Evolutionary conservation across 139 green algal species (phyloP).

Genomic region (Edaphochlamys debaryana): DNA sequence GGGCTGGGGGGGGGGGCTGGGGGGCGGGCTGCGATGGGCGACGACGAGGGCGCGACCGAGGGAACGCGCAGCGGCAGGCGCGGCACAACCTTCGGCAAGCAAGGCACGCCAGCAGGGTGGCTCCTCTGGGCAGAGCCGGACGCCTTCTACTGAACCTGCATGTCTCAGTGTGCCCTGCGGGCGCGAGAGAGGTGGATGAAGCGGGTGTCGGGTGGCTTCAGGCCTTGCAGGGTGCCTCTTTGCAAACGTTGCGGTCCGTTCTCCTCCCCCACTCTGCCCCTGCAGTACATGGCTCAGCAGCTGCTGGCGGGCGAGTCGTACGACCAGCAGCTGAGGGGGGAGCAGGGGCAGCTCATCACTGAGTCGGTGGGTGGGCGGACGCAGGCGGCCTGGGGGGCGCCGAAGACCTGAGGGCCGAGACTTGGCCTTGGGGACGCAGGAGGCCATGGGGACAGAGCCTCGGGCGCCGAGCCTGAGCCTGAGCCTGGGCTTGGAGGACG

Average conservation of each 20-base stretch:
- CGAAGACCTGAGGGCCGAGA: no score
- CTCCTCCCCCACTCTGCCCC: no score
- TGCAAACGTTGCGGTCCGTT: no score
- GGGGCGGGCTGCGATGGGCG: no score
- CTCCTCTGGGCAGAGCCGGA: not conserved
- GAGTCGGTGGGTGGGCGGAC: constrained; percentile 10
- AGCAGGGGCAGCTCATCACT: constrained; percentile 33
- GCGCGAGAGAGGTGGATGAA: no score
- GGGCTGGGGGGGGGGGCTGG: no score
- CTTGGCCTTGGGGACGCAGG: no score
- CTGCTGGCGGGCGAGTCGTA: constrained; percentile 1
- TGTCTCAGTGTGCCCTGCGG: no score
- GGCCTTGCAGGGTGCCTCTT: no score
- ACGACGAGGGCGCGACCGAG: no score
- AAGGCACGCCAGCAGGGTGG: not conserved
- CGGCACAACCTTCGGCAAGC: not conserved
- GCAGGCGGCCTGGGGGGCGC: not conserved
- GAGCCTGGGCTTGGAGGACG: not conserved
- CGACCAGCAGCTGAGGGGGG: constrained; percentile 1
- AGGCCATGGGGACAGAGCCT: no score
- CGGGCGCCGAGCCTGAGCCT: not conserved
- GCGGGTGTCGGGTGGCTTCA: no score
- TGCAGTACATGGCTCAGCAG: constrained; percentile 16
- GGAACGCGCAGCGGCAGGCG: not conserved
- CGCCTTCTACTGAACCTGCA: constrained; percentile 9